A percentile compares a stretch with the other conserved stretches of the same genome.
Conservation (phyloP, 768 basidiomycete genomes). For the Auriscalpium microsporum region DNA sequence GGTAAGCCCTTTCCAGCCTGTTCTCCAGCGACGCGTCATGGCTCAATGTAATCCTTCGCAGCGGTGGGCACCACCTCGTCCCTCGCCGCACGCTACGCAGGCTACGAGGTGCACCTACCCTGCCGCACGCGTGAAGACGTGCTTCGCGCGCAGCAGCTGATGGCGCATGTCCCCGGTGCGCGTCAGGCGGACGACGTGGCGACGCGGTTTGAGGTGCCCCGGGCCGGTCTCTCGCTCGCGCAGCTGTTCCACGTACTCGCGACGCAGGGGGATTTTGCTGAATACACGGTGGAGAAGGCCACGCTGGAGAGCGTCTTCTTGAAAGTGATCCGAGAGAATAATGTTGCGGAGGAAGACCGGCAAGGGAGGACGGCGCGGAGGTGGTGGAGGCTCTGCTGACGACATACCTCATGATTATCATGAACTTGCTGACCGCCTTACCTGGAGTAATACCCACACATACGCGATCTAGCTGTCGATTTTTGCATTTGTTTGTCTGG, state of each 20-base stretch:
- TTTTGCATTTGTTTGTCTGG: too few species aligned
- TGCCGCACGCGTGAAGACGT: constrained; percentile 58
- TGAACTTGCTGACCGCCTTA: too few species aligned
- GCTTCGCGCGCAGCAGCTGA: constrained; percentile 45
- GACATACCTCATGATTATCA: too few species aligned
- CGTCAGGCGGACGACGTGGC: constrained; percentile 66
- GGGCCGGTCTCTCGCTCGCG: constrained; percentile 39
- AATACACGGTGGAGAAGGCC: constrained; percentile 65
- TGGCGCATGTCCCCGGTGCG: constrained; percentile 54
- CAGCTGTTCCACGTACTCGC: constrained; percentile 51
- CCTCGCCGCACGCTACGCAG: constrained; percentile 58
- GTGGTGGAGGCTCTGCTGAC: constrained; percentile 7
- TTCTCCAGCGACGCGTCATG: neutral
- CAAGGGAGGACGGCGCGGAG: constrained; percentile 3
- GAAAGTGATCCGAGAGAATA: constrained; percentile 57
- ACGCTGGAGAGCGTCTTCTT: constrained; percentile 67
- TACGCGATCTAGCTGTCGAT: too few species aligned
- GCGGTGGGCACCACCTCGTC: constrained; percentile 61
- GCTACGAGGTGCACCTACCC: constrained; percentile 71
- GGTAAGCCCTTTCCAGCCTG: constrained; percentile 34
- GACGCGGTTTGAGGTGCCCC: constrained; percentile 65
- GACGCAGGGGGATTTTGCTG: constrained; percentile 42
- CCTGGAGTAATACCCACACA: too few species aligned
- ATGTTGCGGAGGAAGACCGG: constrained; percentile 42
- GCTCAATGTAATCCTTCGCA: constrained; percentile 15